A percentile compares a stretch with the other conserved stretches of the same genome.
These are phyloP conservation scores for Acacia concinna DNA, from an alignment of 331 rosid species.

Conservation along the genomic window DNA sequence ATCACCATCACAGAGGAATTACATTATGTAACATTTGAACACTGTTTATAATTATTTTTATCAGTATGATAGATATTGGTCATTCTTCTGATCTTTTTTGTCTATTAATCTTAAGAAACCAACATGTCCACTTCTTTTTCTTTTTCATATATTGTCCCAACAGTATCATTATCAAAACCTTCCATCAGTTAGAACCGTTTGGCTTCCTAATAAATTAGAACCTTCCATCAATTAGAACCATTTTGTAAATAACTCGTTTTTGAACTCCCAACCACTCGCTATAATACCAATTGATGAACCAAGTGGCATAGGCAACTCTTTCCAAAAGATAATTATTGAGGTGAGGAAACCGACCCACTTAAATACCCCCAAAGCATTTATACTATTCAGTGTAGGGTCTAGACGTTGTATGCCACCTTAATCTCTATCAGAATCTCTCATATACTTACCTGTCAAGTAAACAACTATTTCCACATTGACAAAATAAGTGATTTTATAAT, in stretches of 20 bases:
- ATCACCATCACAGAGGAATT: background rate
- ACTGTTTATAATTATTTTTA: background rate
- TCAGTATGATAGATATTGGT: background rate
- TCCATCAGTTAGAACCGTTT: background rate
- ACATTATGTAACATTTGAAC: background rate
- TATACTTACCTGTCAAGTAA: background rate
- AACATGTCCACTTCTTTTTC: background rate
- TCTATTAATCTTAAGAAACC: background rate
- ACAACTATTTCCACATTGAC: background rate
- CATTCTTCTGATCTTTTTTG: background rate
- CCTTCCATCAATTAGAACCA: background rate
- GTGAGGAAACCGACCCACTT: background rate
- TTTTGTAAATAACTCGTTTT: background rate
- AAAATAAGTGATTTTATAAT: background rate
- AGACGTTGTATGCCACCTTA: background rate
- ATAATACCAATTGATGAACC: background rate
- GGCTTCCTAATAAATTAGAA: background rate
- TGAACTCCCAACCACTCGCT: background rate
- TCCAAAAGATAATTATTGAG: background rate
- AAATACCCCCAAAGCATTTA: background rate
- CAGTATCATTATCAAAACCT: background rate
- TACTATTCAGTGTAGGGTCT: background rate
- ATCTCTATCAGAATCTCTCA: background rate
- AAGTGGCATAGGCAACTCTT: background rate
- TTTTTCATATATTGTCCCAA: no score